Conservation (phyloP, 768 basidiomycete genomes). For the Panaeolus cyanescens region DNA sequence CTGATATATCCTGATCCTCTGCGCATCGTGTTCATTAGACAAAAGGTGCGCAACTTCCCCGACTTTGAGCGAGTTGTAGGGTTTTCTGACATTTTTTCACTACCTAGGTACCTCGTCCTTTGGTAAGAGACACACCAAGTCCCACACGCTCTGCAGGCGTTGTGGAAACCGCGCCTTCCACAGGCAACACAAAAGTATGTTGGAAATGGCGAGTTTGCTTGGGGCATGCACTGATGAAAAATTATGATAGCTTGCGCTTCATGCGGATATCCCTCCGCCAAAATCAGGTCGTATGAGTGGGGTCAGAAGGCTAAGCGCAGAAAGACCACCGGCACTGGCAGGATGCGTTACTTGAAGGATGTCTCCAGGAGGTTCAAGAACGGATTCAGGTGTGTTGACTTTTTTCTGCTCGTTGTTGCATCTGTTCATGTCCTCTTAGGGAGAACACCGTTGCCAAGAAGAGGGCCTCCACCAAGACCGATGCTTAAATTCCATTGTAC, state of each 20-base stretch:
- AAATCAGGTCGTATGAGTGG: slow-evolving; percentile 96
- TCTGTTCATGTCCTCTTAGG: slow-evolving; percentile 38
- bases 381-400: slow-evolving; percentile 76
- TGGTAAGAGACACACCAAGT: slow-evolving; percentile 97
- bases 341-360: slow-evolving; percentile 91
- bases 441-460: slow-evolving; percentile 93
- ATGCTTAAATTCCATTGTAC: slow-evolving; percentile 30
- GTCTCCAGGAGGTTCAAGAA: slow-evolving; percentile 98
- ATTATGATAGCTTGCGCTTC: slow-evolving; percentile 78
- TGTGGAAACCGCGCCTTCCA: slow-evolving; percentile 97
- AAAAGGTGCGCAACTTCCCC: slow-evolving; percentile 66
- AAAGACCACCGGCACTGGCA: slow-evolving; percentile 98
- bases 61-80: neutral
- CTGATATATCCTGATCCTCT: slow-evolving; percentile 26
- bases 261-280: slow-evolving; percentile 96
- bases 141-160: slow-evolving; percentile 96
- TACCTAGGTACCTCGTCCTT: slow-evolving; percentile 86
- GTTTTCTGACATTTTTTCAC: slow-evolving; percentile 1
- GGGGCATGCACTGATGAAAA: neutral
- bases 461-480: slow-evolving; percentile 61
- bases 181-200: slow-evolving; percentile 96
- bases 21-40: slow-evolving; percentile 49
- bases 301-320: slow-evolving; percentile 98
- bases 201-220: neutral
- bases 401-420: neutral